Evolutionary conservation across 2,329 filamentous ascomycete genomes (phyloP).

Genomic region (Pyrenophora seminiperda): DNA sequence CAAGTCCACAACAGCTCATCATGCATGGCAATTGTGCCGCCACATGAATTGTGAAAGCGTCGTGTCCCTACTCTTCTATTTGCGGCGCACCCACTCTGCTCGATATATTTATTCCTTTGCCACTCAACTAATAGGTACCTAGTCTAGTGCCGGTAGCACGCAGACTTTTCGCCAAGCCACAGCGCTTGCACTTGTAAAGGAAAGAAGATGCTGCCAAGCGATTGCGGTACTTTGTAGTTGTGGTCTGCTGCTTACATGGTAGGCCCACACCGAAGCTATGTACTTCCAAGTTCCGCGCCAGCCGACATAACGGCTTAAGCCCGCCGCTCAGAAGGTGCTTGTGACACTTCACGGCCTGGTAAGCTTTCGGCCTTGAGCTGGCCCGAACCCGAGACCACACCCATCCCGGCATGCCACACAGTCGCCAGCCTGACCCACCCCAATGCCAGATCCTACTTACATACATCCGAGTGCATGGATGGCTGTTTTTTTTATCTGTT

Average conservation of each 20-base stretch:
- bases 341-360: conserved; percentile 15
- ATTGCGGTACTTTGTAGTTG: conserved; percentile 5
- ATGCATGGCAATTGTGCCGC: conserved; percentile 1
- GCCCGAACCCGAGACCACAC: conserved; percentile 17
- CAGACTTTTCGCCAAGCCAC: conserved; percentile 1
- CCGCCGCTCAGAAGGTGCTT: conserved; percentile 9
- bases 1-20: conserved; percentile 1
- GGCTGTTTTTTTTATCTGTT: conserved; percentile 7
- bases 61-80: background rate
- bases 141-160: background rate
- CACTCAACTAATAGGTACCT: background rate
- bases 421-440: background rate
- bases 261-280: conserved; percentile 1
- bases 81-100: conserved; percentile 4
- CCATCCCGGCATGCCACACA: too few species aligned
- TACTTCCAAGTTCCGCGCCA: conserved; percentile 13
- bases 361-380: conserved; percentile 19
- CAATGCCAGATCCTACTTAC: background rate
- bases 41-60: background rate
- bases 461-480: conserved; percentile 7
- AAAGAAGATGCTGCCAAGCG: background rate
- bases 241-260: conserved; percentile 7
- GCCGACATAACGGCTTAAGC: conserved; percentile 13
- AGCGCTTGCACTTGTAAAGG: background rate
- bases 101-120: conserved; percentile 3